Conservation (phyloP, 2,329 filamentous ascomycete species). For the Fonsecaea nubica region DNA sequence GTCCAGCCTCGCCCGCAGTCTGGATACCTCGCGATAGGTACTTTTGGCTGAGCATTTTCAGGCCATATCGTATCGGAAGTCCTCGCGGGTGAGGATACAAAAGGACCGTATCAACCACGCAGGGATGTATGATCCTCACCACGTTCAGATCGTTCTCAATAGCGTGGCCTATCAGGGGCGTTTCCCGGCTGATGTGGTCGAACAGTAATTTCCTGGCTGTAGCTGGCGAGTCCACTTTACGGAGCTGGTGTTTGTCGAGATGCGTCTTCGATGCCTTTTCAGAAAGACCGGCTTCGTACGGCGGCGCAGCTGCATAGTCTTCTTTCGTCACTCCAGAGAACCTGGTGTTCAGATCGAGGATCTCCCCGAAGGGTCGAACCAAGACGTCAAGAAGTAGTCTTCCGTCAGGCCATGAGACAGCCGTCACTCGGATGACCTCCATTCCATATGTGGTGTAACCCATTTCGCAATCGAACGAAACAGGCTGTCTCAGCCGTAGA, state of each 20-base stretch:
- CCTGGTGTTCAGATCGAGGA: constrained; percentile 88
- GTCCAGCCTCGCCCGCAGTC: constrained; percentile 70
- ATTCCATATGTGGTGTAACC: constrained; percentile 87
- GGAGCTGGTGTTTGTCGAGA: constrained; percentile 57
- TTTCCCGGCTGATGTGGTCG: constrained; percentile 73
- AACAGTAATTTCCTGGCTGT: constrained; percentile 80
- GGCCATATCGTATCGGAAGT: constrained; percentile 75
- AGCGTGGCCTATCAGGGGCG: constrained; percentile 88
- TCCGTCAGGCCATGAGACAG: constrained; percentile 82
- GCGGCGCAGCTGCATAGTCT: constrained; percentile 72
- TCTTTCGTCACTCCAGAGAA: constrained; percentile 87
- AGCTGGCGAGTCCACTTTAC: constrained; percentile 76
- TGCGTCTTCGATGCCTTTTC: not conserved
- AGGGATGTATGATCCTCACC: constrained; percentile 81
- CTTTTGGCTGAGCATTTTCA: constrained; percentile 76
- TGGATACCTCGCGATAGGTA: constrained; percentile 80
- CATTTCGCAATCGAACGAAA: constrained; percentile 98
- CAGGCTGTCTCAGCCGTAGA: constrained; percentile 41
- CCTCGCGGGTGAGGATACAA: constrained; percentile 80
- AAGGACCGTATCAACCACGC: constrained; percentile 82
- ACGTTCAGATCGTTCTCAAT: constrained; percentile 95
- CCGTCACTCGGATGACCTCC: constrained; percentile 88
- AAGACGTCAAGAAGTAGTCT: constrained; percentile 80
- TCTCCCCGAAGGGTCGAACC: constrained; percentile 80
- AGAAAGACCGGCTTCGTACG: constrained; percentile 53